Evolutionary conservation across 805 yeast species (phyloP), one percentile per base, ranked within the genome.

Genomic region (Candida patagonica): DNA sequence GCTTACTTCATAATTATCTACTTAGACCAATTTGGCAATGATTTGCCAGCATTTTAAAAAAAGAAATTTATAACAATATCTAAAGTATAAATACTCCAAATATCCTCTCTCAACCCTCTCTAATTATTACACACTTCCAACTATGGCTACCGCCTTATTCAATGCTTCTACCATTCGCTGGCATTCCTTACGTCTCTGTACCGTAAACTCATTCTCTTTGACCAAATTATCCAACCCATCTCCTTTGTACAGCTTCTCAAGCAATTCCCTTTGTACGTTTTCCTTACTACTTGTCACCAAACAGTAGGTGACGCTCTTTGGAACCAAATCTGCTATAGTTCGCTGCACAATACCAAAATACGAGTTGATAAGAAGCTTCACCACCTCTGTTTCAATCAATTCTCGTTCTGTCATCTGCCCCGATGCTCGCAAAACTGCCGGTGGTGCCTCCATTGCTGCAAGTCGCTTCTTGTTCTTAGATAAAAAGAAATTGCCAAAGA

Each of bases 401-500:
- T 92, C 98, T 51, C 96, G 79, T 61, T 92, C 98, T 13, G 94
- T 78, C 83, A 92, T 73, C 30, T 78, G 73, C 37, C 96, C 96
- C 16, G 89, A 77, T 6, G 97, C 97, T 61, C 88, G 81, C 55
- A 89, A 74, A 5, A 87, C 88, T 26, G 94, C 77, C 30, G 98
- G 98, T 37, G 98, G 98, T 2, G 97, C 89, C 63, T 89, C 98
- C 89, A 89, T 83, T 15, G 85, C 78, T 22, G 94, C 96, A 54
- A 88, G 71, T 64, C 92, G 80, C 73, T 88, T 88, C 66, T 88
- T 92, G 61, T 86, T 86, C 65, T 87, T 88, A 4, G 89, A 75
- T 7, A 88, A 76, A 64, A 92, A 92, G 59, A 92, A 89, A 0
- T 96, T 95, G 40, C 96, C 95, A 61, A 92, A 92, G 66, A 89